Evolutionary conservation across 352 stramenopile genomes (phyloP).

Genomic region (Paralagenidium karlingii): DNA sequence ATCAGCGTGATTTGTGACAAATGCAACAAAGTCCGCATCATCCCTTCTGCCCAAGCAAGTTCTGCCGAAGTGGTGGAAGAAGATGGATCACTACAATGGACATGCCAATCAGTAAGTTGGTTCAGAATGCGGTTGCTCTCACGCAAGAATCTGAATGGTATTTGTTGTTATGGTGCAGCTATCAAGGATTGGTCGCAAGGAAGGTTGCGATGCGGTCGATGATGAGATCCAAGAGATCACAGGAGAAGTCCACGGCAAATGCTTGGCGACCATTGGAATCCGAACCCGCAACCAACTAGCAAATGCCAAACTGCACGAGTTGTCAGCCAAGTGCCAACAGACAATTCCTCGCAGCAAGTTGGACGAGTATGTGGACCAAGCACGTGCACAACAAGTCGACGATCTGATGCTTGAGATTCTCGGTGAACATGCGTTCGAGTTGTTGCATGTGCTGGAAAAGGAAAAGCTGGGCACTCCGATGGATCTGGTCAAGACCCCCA

Average conservation of each 20-base stretch:
- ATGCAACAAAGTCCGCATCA: conserved; percentile 70
- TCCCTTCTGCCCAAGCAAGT: conserved; percentile 29
- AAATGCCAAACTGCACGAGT: conserved; percentile 7
- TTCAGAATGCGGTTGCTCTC: neutral
- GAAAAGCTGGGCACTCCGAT: conserved; percentile 73
- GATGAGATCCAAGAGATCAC: conserved; percentile 63
- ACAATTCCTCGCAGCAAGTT: neutral
- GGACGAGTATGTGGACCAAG: conserved; percentile 11
- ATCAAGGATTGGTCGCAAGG: conserved; percentile 12
- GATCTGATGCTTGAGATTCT: conserved; percentile 65
- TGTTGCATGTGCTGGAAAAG: conserved; percentile 44
- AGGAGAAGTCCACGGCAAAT: conserved; percentile 21
- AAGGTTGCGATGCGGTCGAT: conserved; percentile 37
- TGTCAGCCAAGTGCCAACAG: conserved; percentile 4
- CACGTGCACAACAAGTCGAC: conserved; percentile 67
- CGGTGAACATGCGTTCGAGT: conserved; percentile 12
- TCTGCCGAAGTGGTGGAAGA: conserved; percentile 11
- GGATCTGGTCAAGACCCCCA: conserved; percentile 54
- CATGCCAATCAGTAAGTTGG: conserved; percentile 20
- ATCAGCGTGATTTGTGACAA: conserved; percentile 73
- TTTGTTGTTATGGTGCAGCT: conserved; percentile 8
- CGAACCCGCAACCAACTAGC: conserved; percentile 47
- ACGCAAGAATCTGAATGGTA: neutral
- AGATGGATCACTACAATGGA: conserved; percentile 26
- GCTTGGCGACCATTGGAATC: conserved; percentile 29